phyloP scores from a whole-genome alignment of 345 rosid species.

The Pugionium cornutum region DNA sequence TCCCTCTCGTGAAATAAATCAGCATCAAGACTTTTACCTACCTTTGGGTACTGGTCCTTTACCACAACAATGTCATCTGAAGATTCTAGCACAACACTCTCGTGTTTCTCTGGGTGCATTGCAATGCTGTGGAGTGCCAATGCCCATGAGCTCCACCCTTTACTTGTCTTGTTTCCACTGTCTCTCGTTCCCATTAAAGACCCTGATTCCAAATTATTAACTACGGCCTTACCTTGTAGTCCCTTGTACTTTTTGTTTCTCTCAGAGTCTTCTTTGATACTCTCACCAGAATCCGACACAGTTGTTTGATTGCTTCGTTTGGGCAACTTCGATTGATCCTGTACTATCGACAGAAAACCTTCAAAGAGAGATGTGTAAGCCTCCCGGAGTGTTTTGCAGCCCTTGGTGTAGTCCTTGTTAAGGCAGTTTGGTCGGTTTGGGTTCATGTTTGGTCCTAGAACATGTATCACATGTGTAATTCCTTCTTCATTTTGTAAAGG shows the following conservation, averaged over 20 bases:
- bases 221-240: constrained; percentile 34
- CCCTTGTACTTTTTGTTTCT: constrained; percentile 62
- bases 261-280: constrained; percentile 52
- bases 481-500: constrained; percentile 74
- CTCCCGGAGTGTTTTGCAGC: constrained; percentile 67
- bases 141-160: constrained; percentile 76
- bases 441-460: constrained; percentile 98
- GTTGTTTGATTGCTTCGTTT: constrained; percentile 34
- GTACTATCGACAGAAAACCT: constrained; percentile 58
- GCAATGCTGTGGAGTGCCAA: constrained; percentile 73
- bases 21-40: constrained; percentile 24
- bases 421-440: constrained; percentile 79
- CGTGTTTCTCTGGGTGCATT: constrained; percentile 70
- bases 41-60: constrained; percentile 87
- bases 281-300: constrained; percentile 38
- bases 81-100: constrained; percentile 59
- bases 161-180: constrained; percentile 40
- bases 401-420: constrained; percentile 62
- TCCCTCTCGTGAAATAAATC: constrained; percentile 4
- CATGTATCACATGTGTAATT: constrained; percentile 85
- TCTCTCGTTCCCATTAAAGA: constrained; percentile 32
- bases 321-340: constrained; percentile 43
- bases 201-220: constrained; percentile 26
- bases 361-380: constrained; percentile 80
- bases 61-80: constrained; percentile 63